Evolutionary conservation across 208 protist species (phyloP).

Genomic region (Wallacemonas sp.): DNA sequence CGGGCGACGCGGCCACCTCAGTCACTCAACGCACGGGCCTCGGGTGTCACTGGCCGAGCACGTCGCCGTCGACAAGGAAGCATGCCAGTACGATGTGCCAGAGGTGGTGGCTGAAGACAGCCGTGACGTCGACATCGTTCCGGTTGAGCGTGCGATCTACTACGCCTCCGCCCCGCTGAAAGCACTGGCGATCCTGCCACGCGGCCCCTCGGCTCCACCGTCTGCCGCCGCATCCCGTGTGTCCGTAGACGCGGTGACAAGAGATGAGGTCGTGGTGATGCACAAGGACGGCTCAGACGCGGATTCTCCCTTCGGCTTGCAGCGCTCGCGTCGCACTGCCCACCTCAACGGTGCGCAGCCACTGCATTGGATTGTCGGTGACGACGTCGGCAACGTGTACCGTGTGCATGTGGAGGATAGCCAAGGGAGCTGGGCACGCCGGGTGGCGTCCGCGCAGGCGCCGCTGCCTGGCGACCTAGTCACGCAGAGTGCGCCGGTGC

Average conservation of each 20-base stretch:
- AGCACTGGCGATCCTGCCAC: not conserved
- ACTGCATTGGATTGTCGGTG: constrained; percentile 53
- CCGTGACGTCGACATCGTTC: not conserved
- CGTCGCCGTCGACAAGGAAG: no score
- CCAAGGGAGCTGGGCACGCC: not conserved
- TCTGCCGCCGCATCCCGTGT: not conserved
- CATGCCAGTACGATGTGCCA: no score
- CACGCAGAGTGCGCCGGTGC: not conserved
- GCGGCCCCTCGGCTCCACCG: not conserved
- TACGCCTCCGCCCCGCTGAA: constrained; percentile 28
- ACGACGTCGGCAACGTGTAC: constrained; percentile 73
- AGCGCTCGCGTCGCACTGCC: no score
- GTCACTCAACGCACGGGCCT: no score
- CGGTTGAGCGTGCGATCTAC: constrained; percentile 21
- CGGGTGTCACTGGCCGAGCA: no score
- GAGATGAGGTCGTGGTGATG: no score
- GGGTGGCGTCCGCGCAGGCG: not conserved
- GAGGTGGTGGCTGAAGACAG: no score
- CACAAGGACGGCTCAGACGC: no score
- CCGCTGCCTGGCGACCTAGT: not conserved
- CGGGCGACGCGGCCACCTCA: no score
- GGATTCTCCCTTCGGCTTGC: no score
- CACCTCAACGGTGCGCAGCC: not conserved
- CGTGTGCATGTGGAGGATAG: constrained; percentile 48
- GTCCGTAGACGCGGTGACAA: no score